Evolutionary conservation across 169 alveolate genomes (phyloP).

Genomic region (Perkinsus chesapeaki): DNA sequence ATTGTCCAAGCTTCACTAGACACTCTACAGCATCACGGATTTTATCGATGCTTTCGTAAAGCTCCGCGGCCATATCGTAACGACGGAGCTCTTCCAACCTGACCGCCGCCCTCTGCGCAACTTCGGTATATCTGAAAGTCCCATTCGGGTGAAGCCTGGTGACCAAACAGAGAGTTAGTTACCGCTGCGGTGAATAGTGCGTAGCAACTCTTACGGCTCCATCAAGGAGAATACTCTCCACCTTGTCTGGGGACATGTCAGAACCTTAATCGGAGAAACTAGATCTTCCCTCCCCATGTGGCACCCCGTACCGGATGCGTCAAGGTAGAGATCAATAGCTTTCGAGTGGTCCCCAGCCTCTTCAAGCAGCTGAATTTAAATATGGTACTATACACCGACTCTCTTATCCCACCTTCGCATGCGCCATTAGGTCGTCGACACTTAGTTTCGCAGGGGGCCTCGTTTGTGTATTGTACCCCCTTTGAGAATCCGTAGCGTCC

Average conservation of each 20-base stretch:
- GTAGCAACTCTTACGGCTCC: slow-evolving; percentile 44
- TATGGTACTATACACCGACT: not conserved
- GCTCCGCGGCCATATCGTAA: slow-evolving; percentile 68
- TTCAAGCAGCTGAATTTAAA: not conserved
- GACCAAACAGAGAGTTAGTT: not conserved
- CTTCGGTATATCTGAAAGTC: not conserved
- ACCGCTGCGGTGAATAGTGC: slow-evolving; percentile 61
- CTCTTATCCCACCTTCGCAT: not conserved
- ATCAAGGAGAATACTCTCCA: not conserved
- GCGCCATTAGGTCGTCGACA: not conserved
- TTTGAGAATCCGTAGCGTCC: not conserved
- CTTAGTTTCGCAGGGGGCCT: not conserved
- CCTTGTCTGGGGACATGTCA: not conserved
- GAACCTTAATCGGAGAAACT: not conserved
- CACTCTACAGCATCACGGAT: slow-evolving; percentile 71
- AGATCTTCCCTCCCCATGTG: not conserved
- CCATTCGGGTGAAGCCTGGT: not conserved
- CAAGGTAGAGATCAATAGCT: not conserved
- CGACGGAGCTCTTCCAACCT: slow-evolving; percentile 45
- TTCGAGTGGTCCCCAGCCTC: not conserved
- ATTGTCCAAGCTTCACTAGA: slow-evolving; percentile 50
- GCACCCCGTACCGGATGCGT: not conserved
- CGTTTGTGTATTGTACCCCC: not conserved
- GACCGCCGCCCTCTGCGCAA: slow-evolving; percentile 34
- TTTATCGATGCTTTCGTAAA: slow-evolving; percentile 66